Base-by-base conservation (phyloP, 192 early-diverging fungal species). In the Rhizophagus sp. region DNA sequence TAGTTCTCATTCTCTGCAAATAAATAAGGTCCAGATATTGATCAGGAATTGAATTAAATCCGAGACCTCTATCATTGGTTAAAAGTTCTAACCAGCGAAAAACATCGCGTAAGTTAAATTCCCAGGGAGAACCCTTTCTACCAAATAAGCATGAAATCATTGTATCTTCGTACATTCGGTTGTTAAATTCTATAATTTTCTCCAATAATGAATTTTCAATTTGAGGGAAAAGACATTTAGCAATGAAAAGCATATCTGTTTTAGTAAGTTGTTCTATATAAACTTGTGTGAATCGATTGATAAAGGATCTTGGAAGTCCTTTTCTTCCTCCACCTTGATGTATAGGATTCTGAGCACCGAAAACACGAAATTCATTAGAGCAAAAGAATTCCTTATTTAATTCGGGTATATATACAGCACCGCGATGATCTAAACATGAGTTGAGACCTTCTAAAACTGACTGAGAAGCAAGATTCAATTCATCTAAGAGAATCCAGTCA, bases 371-470 rank as follows among this genome's bases (percentile, higher is more conserved):
- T 30, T 92, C 93, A 2, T 86, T 86, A 57, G 92, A 85, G 64
- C 95, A 92, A 17, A 87, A 82, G 79, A 99, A 98, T 66, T 93
- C 89, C 57, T 92, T 87, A 76, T 98, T 96, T 44, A 99, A 91
- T 85, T 99, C 98, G 13, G 97, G 95, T 33, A 99, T 95, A 82
- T 97, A 99, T 5, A 97, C 97, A 11, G 95, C 86, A 27, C 94
- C 96, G 79, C 98, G 94, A 82, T 99, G 97, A 88, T 99, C 98
- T 27, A 99, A 88, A 84, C 97, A 98, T 33, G 98, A 95, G 84
- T 99, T 99, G 78, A 99, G 90, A 81, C 98, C 98, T 89, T 99
- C 98, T 30, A 99, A 88, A 3, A 99, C 98, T 82, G 95, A 95
- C 85, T 99, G 98, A 33, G 95, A 96, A n/a, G 98, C 98, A 81